Evolutionary conservation across 2,329 filamentous ascomycete species (phyloP).

Genomic region (Paraphoma chrysanthemicola): DNA sequence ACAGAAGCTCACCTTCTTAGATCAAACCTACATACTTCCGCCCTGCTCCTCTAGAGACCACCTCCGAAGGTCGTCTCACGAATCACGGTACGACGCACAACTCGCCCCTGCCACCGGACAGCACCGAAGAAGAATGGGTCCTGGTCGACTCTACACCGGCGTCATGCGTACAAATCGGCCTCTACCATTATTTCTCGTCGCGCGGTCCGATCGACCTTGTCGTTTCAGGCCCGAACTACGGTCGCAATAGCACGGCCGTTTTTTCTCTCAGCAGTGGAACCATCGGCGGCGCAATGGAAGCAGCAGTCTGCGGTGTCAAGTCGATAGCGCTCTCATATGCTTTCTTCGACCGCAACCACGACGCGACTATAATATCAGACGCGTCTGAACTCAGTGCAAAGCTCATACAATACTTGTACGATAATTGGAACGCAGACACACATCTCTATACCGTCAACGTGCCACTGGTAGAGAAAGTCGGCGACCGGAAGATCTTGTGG

Average conservation of each 20-base stretch:
- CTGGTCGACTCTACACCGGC: conserved; percentile 59
- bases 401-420: conserved; percentile 79
- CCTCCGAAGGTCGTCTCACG: conserved; percentile 37
- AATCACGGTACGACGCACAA: conserved; percentile 48
- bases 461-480: conserved; percentile 79
- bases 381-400: conserved; percentile 76
- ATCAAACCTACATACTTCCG: conserved; percentile 85
- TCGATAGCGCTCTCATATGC: conserved; percentile 89
- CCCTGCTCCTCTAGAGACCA: conserved; percentile 62
- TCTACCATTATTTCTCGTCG: conserved; percentile 55
- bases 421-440: conserved; percentile 73
- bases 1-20: conserved; percentile 2
- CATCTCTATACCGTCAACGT: conserved; percentile 94
- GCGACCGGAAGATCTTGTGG: conserved; percentile 75
- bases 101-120: conserved; percentile 38
- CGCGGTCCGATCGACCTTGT: conserved; percentile 56
- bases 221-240: conserved; percentile 59
- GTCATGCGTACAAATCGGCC: conserved; percentile 57
- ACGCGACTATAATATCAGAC: conserved; percentile 78
- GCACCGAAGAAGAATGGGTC: conserved; percentile 56
- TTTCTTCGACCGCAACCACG: conserved; percentile 85
- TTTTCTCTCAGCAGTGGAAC: conserved; percentile 59
- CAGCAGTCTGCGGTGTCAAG: conserved; percentile 54
- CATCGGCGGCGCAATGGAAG: conserved; percentile 59
- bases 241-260: conserved; percentile 58